phyloP scores from a whole-genome alignment of 2,329 filamentous ascomycete genomes.

The Rutstroemia sp. region DNA sequence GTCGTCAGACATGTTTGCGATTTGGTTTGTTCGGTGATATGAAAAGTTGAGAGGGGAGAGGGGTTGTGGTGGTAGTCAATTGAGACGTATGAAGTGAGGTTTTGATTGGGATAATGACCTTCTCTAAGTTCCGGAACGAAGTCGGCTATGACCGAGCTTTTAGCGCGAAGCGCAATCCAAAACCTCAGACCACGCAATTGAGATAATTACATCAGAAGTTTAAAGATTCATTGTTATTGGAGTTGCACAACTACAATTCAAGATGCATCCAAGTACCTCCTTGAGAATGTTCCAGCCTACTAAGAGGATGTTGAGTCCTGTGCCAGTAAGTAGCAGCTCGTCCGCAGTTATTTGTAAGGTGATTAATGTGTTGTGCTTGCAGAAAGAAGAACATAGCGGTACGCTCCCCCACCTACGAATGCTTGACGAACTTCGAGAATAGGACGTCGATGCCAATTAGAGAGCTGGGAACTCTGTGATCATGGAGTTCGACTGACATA shows the following conservation, averaged over 20 bases:
- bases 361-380: slow-evolving; percentile 15
- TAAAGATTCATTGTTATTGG: slow-evolving; percentile 4
- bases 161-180: slow-evolving; percentile 11
- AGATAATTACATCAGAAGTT: slow-evolving; percentile 1
- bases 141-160: slow-evolving; percentile 29
- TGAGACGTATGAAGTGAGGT: slow-evolving; percentile 24
- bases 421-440: not conserved
- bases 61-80: slow-evolving; percentile 27
- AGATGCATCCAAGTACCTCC: slow-evolving; percentile 45
- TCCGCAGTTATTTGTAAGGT: not conserved
- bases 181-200: slow-evolving; percentile 18
- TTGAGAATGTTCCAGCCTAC: slow-evolving; percentile 62
- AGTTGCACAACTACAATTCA: slow-evolving; percentile 15
- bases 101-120: slow-evolving; percentile 19
- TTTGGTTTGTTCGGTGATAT: slow-evolving; percentile 24
- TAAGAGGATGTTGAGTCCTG: slow-evolving; percentile 58
- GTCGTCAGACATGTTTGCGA: slow-evolving; percentile 84
- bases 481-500: slow-evolving; percentile 15
- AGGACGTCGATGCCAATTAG: slow-evolving; percentile 9
- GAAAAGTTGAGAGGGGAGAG: slow-evolving; percentile 26
- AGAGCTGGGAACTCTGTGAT: not conserved
- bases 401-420: slow-evolving; percentile 33
- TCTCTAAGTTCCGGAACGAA: slow-evolving; percentile 9
- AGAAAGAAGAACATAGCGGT: slow-evolving; percentile 64
- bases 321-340: slow-evolving; percentile 56